phyloP scores from a whole-genome alignment of 805 yeast species.

The Wickerhamiella dianesei region DNA sequence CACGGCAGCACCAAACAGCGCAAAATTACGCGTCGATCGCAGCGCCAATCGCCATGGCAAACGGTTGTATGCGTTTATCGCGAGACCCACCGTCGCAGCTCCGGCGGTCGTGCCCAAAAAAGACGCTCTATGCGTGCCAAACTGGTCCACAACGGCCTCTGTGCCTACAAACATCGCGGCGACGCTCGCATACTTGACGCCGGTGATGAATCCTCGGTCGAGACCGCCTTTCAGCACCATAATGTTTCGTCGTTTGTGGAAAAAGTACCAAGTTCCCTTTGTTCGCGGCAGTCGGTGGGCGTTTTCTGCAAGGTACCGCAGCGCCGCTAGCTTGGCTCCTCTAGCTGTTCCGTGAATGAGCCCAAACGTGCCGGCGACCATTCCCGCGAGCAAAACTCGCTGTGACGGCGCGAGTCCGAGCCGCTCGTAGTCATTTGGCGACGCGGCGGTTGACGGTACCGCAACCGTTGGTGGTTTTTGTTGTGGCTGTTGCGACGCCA shows the following conservation, averaged over 20 bases:
- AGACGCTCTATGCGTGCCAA: conserved; percentile 37
- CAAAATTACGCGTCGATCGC: conserved; percentile 34
- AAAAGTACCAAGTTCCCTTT: conserved; percentile 78
- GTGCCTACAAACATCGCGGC: conserved; percentile 41
- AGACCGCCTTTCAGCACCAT: conserved; percentile 49
- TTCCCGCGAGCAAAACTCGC: conserved; percentile 10
- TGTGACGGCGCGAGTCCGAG: conserved; percentile 10
- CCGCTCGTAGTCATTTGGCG: conserved; percentile 5
- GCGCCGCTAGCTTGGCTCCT: conserved; percentile 43
- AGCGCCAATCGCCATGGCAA: conserved; percentile 21
- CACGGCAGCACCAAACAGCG: conserved; percentile 41
- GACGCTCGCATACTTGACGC: conserved; percentile 31
- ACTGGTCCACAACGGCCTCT: conserved; percentile 49
- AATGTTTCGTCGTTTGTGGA: conserved; percentile 72
- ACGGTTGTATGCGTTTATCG: conserved; percentile 34
- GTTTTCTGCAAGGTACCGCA: conserved; percentile 60
- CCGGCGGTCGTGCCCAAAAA: conserved; percentile 50
- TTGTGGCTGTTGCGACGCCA: neutral
- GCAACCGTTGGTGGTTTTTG: neutral
- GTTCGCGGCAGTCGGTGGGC: conserved; percentile 68
- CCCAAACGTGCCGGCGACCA: conserved; percentile 20
- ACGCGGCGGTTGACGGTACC: neutral
- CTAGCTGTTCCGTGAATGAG: conserved; percentile 38
- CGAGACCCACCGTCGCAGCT: conserved; percentile 37
- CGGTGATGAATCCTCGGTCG: conserved; percentile 33